A percentile compares a stretch with the other conserved stretches of the same genome.
These are phyloP conservation scores for Pilasporangium apinafurcum DNA, from an alignment of 352 stramenopile genomes.

Conservation along the genomic window DNA sequence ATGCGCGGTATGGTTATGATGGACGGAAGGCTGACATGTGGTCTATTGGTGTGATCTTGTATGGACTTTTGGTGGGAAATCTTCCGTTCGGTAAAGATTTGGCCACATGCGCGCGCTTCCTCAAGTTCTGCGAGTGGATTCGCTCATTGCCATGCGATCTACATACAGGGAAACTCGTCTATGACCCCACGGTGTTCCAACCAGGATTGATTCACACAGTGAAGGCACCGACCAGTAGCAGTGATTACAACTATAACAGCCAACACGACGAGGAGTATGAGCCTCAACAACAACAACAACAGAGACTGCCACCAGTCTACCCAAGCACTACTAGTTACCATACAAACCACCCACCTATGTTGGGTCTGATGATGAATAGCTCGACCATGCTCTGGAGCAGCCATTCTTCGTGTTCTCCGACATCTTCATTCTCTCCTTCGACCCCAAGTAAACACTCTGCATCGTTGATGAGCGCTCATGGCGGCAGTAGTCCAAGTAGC, in stretches of 20 bases:
- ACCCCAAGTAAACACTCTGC: conserved; percentile 4
- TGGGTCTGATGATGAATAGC: conserved; percentile 3
- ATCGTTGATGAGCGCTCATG: conserved; percentile 2
- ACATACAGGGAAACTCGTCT: conserved; percentile 62
- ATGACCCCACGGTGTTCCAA: conserved; percentile 45
- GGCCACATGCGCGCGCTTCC: conserved; percentile 89
- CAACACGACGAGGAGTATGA: neutral
- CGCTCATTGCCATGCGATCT: conserved; percentile 50
- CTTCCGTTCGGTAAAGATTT: conserved; percentile 96
- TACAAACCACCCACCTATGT: too few species aligned
- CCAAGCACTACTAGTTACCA: conserved; percentile 9
- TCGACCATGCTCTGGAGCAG: conserved; percentile 6
- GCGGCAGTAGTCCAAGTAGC: conserved; percentile 1
- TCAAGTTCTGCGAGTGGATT: conserved; percentile 94
- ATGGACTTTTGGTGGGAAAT: conserved; percentile 88
- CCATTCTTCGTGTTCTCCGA: too few species aligned
- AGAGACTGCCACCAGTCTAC: conserved; percentile 2
- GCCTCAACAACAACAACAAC: conserved; percentile 3
- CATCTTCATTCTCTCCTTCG: too few species aligned
- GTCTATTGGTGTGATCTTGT: conserved; percentile 92
- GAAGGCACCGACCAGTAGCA: neutral
- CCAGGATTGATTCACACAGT: conserved; percentile 4
- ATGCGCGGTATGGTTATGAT: conserved; percentile 86
- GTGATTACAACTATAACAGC: neutral
- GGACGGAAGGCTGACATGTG: conserved; percentile 92